Evolutionary conservation across 805 yeast genomes (phyloP).

Genomic region (Brettanomyces bruxellensis): DNA sequence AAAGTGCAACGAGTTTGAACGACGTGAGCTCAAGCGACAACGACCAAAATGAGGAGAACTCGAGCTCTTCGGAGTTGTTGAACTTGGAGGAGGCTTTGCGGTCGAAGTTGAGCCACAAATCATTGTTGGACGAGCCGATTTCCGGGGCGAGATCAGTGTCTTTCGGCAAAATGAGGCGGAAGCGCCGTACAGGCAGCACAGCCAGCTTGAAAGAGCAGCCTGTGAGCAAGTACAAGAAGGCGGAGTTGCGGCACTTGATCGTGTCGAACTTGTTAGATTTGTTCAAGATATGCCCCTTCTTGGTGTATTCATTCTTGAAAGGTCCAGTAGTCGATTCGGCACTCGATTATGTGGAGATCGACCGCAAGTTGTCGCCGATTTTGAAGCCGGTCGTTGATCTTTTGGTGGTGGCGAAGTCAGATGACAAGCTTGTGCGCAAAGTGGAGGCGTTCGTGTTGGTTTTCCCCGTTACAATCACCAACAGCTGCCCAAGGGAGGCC

Average conservation of each 20-base stretch:
- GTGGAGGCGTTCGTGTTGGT: conserved; percentile 27
- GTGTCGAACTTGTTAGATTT: conserved; percentile 20
- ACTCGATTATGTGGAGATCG: conserved; percentile 11
- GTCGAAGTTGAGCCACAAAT: no score
- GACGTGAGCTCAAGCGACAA: background rate
- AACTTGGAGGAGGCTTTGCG: background rate
- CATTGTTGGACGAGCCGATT: no score
- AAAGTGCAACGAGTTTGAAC: background rate
- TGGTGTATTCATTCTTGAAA: conserved; percentile 16
- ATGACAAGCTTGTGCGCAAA: conserved; percentile 25
- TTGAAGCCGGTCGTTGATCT: conserved; percentile 29
- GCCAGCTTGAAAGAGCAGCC: no score
- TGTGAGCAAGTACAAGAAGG: no score
- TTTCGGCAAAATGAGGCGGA: no score
- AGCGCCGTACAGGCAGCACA: no score
- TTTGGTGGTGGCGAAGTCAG: conserved; percentile 24
- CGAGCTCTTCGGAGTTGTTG: background rate
- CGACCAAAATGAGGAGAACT: background rate
- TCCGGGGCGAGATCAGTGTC: no score
- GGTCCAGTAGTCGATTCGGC: background rate
- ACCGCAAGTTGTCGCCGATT: conserved; percentile 10
- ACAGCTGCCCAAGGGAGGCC: conserved; percentile 19
- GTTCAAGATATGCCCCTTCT: conserved; percentile 26
- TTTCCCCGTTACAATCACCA: conserved; percentile 25
- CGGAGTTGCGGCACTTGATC: background rate